These are phyloP conservation scores for Glaciozyma antarctica DNA, from an alignment of 768 basidiomycete species.

Conservation along the genomic window DNA sequence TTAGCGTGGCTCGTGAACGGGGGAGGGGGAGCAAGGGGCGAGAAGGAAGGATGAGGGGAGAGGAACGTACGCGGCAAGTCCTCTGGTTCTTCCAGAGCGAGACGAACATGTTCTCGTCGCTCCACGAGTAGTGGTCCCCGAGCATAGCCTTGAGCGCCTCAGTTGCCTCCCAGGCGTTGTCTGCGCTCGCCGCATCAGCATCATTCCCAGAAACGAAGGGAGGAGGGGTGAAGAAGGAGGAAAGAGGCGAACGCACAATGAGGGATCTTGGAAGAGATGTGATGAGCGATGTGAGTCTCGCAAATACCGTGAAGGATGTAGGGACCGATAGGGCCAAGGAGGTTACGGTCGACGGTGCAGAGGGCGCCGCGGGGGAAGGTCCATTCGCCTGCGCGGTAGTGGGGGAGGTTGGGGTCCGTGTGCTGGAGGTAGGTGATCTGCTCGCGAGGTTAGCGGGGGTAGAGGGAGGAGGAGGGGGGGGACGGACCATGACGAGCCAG, in stretches of 20 bases:
- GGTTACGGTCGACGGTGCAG: constrained; percentile 65
- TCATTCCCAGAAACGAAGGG: not conserved
- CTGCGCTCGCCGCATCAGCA: not conserved
- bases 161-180: constrained; percentile 71
- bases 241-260: constrained; percentile 49
- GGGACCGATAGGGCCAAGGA: constrained; percentile 78
- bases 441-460: not conserved
- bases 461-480: too few relatives aligned
- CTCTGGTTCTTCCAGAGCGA: constrained; percentile 55
- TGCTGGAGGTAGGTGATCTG: constrained; percentile 70
- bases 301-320: constrained; percentile 77
- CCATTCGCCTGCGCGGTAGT: constrained; percentile 81
- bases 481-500: constrained; percentile 20
- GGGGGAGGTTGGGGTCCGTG: constrained; percentile 88
- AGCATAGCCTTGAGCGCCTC: constrained; percentile 70
- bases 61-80: constrained; percentile 57
- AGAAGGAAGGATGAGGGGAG: not conserved
- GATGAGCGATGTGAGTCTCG: constrained; percentile 74
- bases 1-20: constrained; percentile 37
- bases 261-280: constrained; percentile 88
- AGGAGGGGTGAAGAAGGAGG: too few relatives aligned
- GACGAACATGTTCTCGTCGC: constrained; percentile 45
- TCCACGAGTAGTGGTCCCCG: constrained; percentile 43
- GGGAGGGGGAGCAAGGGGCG: too few relatives aligned
- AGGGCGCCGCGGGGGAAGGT: constrained; percentile 91